These are phyloP conservation scores for Euphorbia schlechtendalii DNA, from an alignment of 441 rosid genomes.

Conservation along the genomic window DNA sequence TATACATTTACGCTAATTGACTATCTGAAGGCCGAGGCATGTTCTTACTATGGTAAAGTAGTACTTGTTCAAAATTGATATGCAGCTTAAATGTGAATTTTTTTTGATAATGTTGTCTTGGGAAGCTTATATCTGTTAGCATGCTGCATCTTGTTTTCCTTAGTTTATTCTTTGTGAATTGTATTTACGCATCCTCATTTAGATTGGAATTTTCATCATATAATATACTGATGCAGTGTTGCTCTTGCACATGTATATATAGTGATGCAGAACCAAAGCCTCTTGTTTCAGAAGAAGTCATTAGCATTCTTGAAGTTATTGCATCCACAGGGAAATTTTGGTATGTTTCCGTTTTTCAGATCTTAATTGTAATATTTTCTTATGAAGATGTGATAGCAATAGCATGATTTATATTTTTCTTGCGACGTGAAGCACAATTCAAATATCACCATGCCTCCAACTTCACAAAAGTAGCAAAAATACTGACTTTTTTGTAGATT, in stretches of 20 bases:
- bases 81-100: not conserved
- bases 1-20: not conserved
- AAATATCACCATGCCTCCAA: not conserved
- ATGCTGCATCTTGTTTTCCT: not conserved
- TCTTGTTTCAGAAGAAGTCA: slow-evolving; percentile 29
- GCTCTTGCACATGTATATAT: slow-evolving; percentile 22
- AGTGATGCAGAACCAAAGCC: slow-evolving; percentile 37
- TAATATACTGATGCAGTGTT: slow-evolving; percentile 7
- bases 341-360: slow-evolving; percentile 28
- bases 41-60: not conserved
- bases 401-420: not conserved
- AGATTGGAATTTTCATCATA: not conserved
- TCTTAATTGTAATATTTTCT: not conserved
- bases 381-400: not conserved
- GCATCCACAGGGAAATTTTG: slow-evolving; percentile 72
- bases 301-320: slow-evolving; percentile 48
- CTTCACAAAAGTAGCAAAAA: not conserved
- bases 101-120: not conserved
- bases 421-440: not conserved
- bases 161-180: not conserved
- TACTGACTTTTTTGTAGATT: not conserved
- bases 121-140: not conserved
- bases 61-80: not conserved
- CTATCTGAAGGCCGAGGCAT: not conserved
- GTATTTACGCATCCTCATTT: not conserved